These are phyloP conservation scores for Candida tetrigidarum DNA, from an alignment of 1,139 yeast species.

Conservation along the genomic window DNA sequence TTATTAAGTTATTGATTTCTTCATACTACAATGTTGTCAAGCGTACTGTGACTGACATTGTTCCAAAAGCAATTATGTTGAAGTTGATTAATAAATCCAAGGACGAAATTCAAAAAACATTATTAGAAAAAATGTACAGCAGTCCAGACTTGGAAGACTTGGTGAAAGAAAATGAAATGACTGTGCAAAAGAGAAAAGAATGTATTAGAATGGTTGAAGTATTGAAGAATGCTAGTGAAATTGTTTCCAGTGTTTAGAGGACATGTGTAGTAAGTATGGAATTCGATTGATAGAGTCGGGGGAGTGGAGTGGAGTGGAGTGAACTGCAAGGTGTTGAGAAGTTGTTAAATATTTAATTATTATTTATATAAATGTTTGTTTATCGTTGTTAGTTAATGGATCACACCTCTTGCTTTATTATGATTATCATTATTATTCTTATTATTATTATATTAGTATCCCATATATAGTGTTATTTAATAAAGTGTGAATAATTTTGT, in stretches of 20 bases:
- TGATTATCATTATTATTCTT: background rate
- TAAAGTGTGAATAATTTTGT: background rate
- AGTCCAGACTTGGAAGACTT: conserved; percentile 74
- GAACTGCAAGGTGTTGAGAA: background rate
- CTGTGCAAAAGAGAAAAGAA: conserved; percentile 94
- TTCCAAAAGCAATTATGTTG: conserved; percentile 95
- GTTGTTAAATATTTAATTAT: background rate
- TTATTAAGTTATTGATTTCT: conserved; percentile 85
- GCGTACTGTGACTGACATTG: conserved; percentile 89
- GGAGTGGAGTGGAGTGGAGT: too few relatives aligned
- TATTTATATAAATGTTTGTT: background rate
- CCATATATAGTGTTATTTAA: background rate
- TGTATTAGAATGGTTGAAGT: conserved; percentile 95
- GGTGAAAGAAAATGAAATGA: conserved; percentile 90
- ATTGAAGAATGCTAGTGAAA: conserved; percentile 84
- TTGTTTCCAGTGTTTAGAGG: conserved; percentile 77
- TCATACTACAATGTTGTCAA: conserved; percentile 93
- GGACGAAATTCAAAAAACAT: conserved; percentile 86
- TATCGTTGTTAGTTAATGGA: background rate
- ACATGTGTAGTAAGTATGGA: background rate
- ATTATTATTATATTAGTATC: background rate
- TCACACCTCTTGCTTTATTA: background rate
- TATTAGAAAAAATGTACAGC: conserved; percentile 84
- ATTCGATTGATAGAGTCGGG: background rate
- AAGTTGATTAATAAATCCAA: conserved; percentile 85